Conservation (phyloP, 2,329 filamentous ascomycete genomes). For the Lecanicillium sp. region DNA sequence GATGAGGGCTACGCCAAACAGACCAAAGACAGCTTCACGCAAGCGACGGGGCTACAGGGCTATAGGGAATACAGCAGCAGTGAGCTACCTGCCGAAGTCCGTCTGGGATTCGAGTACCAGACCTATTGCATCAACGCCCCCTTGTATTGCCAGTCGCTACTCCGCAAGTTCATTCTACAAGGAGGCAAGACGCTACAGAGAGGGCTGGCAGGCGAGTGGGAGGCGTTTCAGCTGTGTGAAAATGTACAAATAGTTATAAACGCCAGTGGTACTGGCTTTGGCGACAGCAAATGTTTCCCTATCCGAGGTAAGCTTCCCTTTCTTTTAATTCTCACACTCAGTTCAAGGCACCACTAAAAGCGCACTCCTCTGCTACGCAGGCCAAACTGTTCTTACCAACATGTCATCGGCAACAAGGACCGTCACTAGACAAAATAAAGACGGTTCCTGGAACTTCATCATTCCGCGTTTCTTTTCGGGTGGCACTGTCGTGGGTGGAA, state of each 20-base stretch:
- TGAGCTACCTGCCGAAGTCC: constrained; percentile 34
- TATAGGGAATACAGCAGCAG: constrained; percentile 19
- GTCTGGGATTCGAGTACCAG: constrained; percentile 42
- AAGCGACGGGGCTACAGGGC: constrained; percentile 19
- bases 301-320: constrained; percentile 20
- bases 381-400: constrained; percentile 29
- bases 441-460: constrained; percentile 55
- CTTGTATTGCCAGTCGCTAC: constrained; percentile 38
- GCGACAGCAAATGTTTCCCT: constrained; percentile 23
- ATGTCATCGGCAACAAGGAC: constrained; percentile 24
- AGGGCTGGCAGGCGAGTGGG: constrained; percentile 22
- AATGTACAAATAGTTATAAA: constrained; percentile 22
- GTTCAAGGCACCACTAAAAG: too few relatives aligned
- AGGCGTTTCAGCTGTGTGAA: constrained; percentile 18
- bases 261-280: constrained; percentile 25
- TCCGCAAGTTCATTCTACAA: constrained; percentile 22
- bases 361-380: constrained; percentile 10
- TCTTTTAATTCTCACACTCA: too few relatives aligned
- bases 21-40: constrained; percentile 16
- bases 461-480: constrained; percentile 53
- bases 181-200: constrained; percentile 20
- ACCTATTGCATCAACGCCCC: constrained; percentile 50
- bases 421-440: constrained; percentile 53
- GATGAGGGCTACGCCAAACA: constrained; percentile 27
- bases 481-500: constrained; percentile 58